Evolutionary conservation across 768 basidiomycete genomes (phyloP), one percentile per base, ranked within the genome.

Genomic region (Hygrocybe punicea): DNA sequence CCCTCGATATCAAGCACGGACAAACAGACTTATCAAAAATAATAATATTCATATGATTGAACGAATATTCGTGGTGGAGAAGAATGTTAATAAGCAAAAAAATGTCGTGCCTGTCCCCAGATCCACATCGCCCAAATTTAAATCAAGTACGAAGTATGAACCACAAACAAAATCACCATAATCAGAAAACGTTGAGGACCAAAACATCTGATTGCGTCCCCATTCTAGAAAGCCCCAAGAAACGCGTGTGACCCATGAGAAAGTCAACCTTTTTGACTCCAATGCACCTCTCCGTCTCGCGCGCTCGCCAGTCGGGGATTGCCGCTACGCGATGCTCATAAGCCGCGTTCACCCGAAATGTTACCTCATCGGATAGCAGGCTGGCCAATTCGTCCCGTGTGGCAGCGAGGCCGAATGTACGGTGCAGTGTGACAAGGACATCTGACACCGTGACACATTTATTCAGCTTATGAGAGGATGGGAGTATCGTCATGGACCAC

Each of bases 241-340:
- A 77, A n/a, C 58, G 60, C 16, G 65, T 69, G 1, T 64, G 66
- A 4, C 68, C 73, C 48, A 69, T 64, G 52, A 82, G 65, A 58
- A 81, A 79, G 66, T 82, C 81, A 2, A 82, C 73, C 35, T 79
- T 67, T 60, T 76, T 76, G 17, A 80, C 63, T 1, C 74, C 76
- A 62, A 73, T 75, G 6, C 58, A 60, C 49, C 66, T 63, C 66
- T 78, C 76, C 24, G 69, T 68, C 21, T 61, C 65, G 13, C 64
- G 68, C 4, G 61, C 66, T 29, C 58, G 61, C 1, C 65, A 51
- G 3, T 67, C 65, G 2, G 61, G 57, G 17, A 72, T 63, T 11
- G 65, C 64, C 3, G 60, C 49, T 53, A 71, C 74, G 10, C 78
- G 70, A n/a, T 37, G 45, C 49, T 68, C 64, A 60, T 71, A 79